Percentiles rank a stretch among this genome's conserved stretches.
phyloP scores from a whole-genome alignment of 306 rosid species.

The Dryas octopetala region DNA sequence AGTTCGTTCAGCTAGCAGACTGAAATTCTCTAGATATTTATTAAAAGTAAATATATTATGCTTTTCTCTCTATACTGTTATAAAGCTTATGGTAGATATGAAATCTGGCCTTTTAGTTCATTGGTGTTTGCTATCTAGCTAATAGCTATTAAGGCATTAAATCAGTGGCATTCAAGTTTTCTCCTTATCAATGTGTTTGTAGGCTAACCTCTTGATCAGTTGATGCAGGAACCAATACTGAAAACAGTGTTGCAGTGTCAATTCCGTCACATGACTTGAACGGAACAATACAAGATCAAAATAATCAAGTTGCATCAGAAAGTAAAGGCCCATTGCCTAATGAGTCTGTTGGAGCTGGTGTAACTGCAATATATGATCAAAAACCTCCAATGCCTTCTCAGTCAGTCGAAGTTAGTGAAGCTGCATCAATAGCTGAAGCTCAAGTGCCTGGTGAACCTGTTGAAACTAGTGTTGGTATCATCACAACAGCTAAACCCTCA shows the following conservation, averaged over 20 bases:
- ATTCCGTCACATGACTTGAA: slow-evolving; percentile 5
- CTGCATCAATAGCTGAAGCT: slow-evolving; percentile 21
- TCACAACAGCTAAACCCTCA: not conserved
- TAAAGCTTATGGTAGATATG: not conserved
- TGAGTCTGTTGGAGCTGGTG: slow-evolving; percentile 10
- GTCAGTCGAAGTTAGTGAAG: not conserved
- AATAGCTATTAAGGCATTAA: not conserved
- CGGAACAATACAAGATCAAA: not conserved
- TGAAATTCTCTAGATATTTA: not conserved
- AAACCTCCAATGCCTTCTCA: not conserved
- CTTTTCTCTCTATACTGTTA: not conserved
- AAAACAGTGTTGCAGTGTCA: not conserved
- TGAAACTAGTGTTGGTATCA: not conserved
- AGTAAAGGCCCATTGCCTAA: slow-evolving; percentile 11
- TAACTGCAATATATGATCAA: slow-evolving; percentile 14
- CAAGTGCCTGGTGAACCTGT: slow-evolving; percentile 1
- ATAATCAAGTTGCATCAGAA: slow-evolving; percentile 10
- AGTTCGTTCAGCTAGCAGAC: not conserved
- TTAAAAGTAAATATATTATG: not conserved
- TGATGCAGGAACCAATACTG: slow-evolving; percentile 21
- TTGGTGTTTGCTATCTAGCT: not conserved
- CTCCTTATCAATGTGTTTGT: not conserved
- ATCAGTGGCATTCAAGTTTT: not conserved
- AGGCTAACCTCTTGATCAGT: slow-evolving; percentile 14
- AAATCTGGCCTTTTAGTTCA: not conserved